These are phyloP conservation scores for Alloascoidea hylecoeti DNA, from an alignment of 805 yeast species.

Conservation along the genomic window DNA sequence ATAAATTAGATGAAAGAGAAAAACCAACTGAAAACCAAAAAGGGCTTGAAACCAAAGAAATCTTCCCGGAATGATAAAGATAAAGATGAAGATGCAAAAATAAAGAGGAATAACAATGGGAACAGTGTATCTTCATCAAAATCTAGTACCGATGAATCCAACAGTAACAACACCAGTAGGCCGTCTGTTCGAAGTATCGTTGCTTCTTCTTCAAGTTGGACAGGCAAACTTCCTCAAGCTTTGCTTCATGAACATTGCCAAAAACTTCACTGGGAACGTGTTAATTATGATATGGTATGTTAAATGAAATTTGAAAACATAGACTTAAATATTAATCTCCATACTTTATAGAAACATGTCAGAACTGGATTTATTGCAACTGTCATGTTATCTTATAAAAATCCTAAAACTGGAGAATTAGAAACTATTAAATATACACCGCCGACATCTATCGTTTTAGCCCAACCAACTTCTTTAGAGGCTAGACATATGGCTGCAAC, in stretches of 20 bases:
- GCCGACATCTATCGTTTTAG: constrained; percentile 33
- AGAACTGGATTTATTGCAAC: constrained; percentile 49
- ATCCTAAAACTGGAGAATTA: constrained; percentile 68
- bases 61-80: too few relatives aligned
- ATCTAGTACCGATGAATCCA: too few relatives aligned
- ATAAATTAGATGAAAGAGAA: constrained; percentile 2
- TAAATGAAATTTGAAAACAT: constrained; percentile 9
- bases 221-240: constrained; percentile 87
- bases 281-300: constrained; percentile 56
- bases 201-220: constrained; percentile 71
- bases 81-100: too few relatives aligned
- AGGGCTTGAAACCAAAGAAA: constrained; percentile 1
- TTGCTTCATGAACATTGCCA: constrained; percentile 79
- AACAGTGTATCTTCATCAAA: constrained; percentile 17
- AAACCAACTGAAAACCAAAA: background rate
- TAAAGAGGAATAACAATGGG: constrained; percentile 9
- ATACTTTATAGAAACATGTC: constrained; percentile 16
- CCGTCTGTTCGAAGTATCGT: constrained; percentile 33
- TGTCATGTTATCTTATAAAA: constrained; percentile 52
- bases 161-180: too few relatives aligned
- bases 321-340: constrained; percentile 1
- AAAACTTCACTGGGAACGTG: constrained; percentile 80
- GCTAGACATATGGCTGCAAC: constrained; percentile 90
- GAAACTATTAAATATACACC: constrained; percentile 41
- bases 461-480: constrained; percentile 74